Evolutionary conservation across 2,329 filamentous ascomycete species (phyloP).

Genomic region (Penicillium italicum): DNA sequence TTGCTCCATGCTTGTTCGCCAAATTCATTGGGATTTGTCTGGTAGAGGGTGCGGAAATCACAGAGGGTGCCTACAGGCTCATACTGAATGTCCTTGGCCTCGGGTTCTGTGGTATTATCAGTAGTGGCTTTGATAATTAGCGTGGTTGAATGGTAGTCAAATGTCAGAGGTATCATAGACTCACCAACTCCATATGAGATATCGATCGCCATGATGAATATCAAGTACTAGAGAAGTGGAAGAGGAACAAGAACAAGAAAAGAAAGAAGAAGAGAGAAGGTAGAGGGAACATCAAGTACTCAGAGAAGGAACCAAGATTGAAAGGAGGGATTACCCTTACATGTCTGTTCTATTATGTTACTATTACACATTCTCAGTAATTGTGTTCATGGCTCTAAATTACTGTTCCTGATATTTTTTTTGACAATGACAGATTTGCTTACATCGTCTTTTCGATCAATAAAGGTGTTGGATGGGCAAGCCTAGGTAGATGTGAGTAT

Average conservation of each 20-base stretch:
- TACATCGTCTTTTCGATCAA: no score
- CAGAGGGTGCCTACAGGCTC: constrained; percentile 31
- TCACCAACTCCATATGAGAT: background rate
- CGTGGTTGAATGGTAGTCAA: background rate
- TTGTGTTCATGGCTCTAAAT: no score
- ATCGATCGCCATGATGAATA: background rate
- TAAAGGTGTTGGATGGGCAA: no score
- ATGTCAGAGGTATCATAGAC: background rate
- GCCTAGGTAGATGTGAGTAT: background rate
- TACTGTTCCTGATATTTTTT: no score
- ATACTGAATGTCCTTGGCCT: constrained; percentile 7
- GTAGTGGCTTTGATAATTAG: background rate
- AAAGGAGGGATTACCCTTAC: background rate
- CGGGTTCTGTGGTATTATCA: background rate
- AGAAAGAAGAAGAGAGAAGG: background rate
- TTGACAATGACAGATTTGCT: no score
- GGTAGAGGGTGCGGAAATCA: constrained; percentile 49
- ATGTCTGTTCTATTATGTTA: background rate
- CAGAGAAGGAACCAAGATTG: background rate
- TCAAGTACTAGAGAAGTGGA: background rate
- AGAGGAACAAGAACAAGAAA: background rate
- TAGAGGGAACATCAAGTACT: background rate
- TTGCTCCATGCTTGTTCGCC: constrained; percentile 56
- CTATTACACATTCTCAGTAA: background rate
- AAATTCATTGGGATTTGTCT: constrained; percentile 50